Evolutionary conservation across 352 stramenopile species (phyloP), one percentile per base, ranked within the genome.

Genomic region (Albugo candida): DNA sequence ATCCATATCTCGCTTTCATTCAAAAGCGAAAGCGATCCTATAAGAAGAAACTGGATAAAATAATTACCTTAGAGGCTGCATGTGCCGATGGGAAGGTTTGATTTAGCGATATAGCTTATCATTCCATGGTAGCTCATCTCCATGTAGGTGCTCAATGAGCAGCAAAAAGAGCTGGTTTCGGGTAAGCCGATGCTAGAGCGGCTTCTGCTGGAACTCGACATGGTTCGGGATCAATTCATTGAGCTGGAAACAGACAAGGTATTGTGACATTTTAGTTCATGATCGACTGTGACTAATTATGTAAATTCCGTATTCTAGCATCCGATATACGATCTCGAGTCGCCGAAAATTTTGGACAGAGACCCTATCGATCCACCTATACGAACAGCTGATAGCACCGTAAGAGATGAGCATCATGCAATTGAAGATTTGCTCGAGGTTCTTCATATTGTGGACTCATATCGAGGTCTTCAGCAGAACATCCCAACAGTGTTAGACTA

Each of bases 41-140:
- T 57, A 76, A 77, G 49, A 89, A 89, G 59, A 89, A 89, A 48
- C 61, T 87, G 21, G 77, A 89, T 60, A 89, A 89, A 60, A 85
- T 89, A 55, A 75, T 68, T 45, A 48, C 53, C 16, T 52, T 89
- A 19, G 74, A 83, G 51, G 39, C 51, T 0, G 74, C 69, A 41
- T 54, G 59, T 19, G 52, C 54, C 1, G 67, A 78, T 6, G 64
- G 65, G 12, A 86, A 86, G 58, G 54, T 66, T 21, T 21, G 43
- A 47, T n/a, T 14, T 8, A 18, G 24, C 45, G 47, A 13, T 47
- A 10, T n/a, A 13, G 14, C 36, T 44, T 1, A 11, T 31, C n/a
- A n/a, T n/a, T n/a, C n/a, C n/a, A n/a, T n/a, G n/a, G n/a, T 41
- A 14, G 14, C 36, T 41, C 16, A 41, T 16, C 36, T 16, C 24